phyloP scores from a whole-genome alignment of 2,329 filamentous ascomycete genomes.

The Neonectria magnoliae region DNA sequence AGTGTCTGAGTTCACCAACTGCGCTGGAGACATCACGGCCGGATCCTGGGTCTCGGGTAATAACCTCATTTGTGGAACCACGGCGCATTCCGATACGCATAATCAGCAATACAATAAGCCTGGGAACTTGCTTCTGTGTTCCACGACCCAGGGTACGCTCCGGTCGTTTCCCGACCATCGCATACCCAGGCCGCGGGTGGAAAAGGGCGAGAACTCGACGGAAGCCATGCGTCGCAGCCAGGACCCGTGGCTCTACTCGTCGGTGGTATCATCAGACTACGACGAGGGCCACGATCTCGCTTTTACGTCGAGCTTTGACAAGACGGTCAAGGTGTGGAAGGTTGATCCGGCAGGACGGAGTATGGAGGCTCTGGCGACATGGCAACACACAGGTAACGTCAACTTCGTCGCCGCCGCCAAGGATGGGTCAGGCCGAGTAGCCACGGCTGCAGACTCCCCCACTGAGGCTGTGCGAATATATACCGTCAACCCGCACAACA shows the following conservation, averaged over 20 bases:
- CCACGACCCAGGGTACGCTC: constrained; percentile 55
- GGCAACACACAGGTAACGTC: constrained; percentile 67
- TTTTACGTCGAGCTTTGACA: constrained; percentile 71
- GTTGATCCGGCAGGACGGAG: constrained; percentile 49
- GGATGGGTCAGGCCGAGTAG: constrained; percentile 59
- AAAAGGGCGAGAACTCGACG: constrained; percentile 64
- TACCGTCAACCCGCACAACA: constrained; percentile 50
- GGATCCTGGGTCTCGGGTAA: constrained; percentile 65
- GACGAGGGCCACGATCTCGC: constrained; percentile 56
- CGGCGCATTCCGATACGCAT: constrained; percentile 68
- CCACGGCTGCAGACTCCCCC: constrained; percentile 67
- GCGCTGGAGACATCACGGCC: constrained; percentile 69
- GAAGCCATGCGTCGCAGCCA: constrained; percentile 67
- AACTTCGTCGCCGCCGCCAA: constrained; percentile 70
- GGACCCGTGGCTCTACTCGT: constrained; percentile 71
- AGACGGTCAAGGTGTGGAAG: constrained; percentile 69
- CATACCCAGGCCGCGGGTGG: constrained; percentile 63
- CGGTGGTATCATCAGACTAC: constrained; percentile 70
- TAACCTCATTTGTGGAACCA: constrained; percentile 70
- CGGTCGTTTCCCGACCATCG: constrained; percentile 66
- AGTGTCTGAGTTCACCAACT: constrained; percentile 66
- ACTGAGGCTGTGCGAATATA: constrained; percentile 68
- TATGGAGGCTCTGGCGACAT: constrained; percentile 58
- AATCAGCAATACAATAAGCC: constrained; percentile 75
- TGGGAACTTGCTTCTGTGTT: constrained; percentile 69